Conservation (phyloP, 306 rosid species). For the Casuarina cunninghamiana region DNA sequence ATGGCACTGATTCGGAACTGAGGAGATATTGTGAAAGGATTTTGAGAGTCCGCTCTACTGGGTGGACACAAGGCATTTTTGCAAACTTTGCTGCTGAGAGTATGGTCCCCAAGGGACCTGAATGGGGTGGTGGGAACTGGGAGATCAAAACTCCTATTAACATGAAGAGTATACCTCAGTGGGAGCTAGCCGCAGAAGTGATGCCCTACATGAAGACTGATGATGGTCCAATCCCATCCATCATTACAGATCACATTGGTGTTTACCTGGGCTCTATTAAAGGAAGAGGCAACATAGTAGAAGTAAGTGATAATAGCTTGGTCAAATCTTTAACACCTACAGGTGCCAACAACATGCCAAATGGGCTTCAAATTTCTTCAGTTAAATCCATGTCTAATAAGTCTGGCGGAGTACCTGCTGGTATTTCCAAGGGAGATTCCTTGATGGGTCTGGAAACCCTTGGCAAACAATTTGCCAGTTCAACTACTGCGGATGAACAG, state of each 20-base stretch:
- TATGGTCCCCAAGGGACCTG: slow-evolving; percentile 98
- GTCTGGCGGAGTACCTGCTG: slow-evolving; percentile 48
- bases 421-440: slow-evolving; percentile 48
- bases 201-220: slow-evolving; percentile 94
- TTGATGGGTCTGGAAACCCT: slow-evolving; percentile 74
- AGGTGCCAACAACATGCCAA: slow-evolving; percentile 50
- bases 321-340: slow-evolving; percentile 60
- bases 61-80: slow-evolving; percentile 99
- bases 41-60: slow-evolving; percentile 84
- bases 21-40: slow-evolving; percentile 97
- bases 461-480: slow-evolving; percentile 48
- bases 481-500: slow-evolving; percentile 70
- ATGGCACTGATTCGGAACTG: slow-evolving; percentile 87
- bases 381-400: slow-evolving; percentile 42
- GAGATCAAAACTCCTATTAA: slow-evolving; percentile 93
- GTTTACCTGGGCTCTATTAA: slow-evolving; percentile 85
- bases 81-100: slow-evolving; percentile 99
- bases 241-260: slow-evolving; percentile 86
- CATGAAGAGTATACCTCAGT: slow-evolving; percentile 87
- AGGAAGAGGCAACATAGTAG: slow-evolving; percentile 92
- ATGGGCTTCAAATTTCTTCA: slow-evolving; percentile 48
- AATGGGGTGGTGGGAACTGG: slow-evolving; percentile 99
- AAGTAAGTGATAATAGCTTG: slow-evolving; percentile 90
- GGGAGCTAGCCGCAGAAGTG: slow-evolving; percentile 98
- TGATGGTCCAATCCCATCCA: slow-evolving; percentile 89